A percentile compares a stretch with the other conserved stretches of the same genome.
phyloP scores from a whole-genome alignment of 2,329 filamentous ascomycete genomes.

The Aschersonia sp. region DNA sequence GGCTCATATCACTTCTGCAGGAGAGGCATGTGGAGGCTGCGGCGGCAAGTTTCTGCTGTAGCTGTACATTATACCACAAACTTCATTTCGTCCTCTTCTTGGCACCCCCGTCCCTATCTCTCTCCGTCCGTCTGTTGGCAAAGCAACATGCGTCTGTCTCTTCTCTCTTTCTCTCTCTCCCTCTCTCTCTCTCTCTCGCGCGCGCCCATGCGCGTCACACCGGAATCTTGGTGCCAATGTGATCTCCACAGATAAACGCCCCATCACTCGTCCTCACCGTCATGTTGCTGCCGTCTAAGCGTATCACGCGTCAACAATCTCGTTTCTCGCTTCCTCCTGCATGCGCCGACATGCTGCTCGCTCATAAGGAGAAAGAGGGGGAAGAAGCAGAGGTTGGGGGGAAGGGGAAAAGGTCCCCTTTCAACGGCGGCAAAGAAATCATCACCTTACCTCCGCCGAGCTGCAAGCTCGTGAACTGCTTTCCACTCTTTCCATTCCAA shows the following conservation, averaged over 20 bases:
- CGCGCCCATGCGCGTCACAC: background rate
- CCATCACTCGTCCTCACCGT: constrained; percentile 7
- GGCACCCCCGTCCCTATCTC: background rate
- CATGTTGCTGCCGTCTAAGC: background rate
- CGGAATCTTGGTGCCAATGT: constrained; percentile 4
- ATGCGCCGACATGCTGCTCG: background rate
- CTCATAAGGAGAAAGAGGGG: background rate
- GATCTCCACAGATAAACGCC: constrained; percentile 8
- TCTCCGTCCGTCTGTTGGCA: background rate
- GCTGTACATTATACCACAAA: background rate
- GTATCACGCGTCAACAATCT: background rate
- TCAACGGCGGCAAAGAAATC: too few relatives aligned
- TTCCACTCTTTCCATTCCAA: constrained; percentile 2
- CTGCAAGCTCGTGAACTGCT: constrained; percentile 6
- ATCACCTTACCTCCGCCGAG: constrained; percentile 5
- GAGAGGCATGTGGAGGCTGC: constrained; percentile 23
- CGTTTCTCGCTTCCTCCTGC: too few relatives aligned
- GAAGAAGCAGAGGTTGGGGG: too few relatives aligned
- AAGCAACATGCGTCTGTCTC: background rate
- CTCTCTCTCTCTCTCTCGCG: background rate
- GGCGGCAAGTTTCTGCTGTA: constrained; percentile 25
- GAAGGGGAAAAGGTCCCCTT: too few relatives aligned
- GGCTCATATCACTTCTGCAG: constrained; percentile 14
- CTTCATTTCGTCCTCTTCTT: background rate
- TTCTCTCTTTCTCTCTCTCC: background rate